Conservation (phyloP, 257 asterid species). For the Gynochthodes officinalis region DNA sequence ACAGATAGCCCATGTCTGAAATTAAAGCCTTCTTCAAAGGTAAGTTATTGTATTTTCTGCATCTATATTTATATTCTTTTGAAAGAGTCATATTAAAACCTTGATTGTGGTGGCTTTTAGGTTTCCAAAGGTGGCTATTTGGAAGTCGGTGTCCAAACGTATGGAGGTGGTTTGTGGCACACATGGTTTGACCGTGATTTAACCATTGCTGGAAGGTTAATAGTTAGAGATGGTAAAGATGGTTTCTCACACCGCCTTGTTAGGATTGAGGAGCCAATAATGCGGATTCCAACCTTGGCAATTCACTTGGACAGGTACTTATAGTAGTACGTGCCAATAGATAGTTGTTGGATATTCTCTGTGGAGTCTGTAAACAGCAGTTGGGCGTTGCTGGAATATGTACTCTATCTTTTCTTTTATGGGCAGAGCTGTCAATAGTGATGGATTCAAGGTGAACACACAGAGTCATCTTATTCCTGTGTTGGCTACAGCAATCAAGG, state of each 20-base stretch:
- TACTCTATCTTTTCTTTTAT: slow-evolving; percentile 14
- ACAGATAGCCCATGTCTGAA: slow-evolving; percentile 94
- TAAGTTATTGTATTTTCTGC: slow-evolving; percentile 15
- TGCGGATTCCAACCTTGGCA: slow-evolving; percentile 94
- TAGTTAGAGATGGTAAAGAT: slow-evolving; percentile 57
- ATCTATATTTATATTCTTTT: neutral
- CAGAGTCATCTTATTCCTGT: slow-evolving; percentile 88
- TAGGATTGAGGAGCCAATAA: slow-evolving; percentile 75
- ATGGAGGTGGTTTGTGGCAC: slow-evolving; percentile 98
- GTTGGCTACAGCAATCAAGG: slow-evolving; percentile 92
- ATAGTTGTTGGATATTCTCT: neutral
- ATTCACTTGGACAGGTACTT: slow-evolving; percentile 91
- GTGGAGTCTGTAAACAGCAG: neutral
- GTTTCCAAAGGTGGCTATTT: slow-evolving; percentile 82
- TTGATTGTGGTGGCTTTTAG: slow-evolving; percentile 33
- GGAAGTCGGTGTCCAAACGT: slow-evolving; percentile 93
- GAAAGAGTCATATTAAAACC: too few relatives aligned
- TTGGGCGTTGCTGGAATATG: neutral
- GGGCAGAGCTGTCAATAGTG: slow-evolving; percentile 66
- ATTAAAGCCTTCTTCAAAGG: slow-evolving; percentile 84
- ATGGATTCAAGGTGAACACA: slow-evolving; percentile 83
- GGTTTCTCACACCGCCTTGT: slow-evolving; percentile 71
- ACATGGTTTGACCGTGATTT: slow-evolving; percentile 99
- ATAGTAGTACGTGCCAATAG: too few relatives aligned
- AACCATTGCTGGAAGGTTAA: slow-evolving; percentile 84